Evolutionary conservation across 2,329 filamentous ascomycete genomes (phyloP).

Genomic region (Nakataea oryzae): DNA sequence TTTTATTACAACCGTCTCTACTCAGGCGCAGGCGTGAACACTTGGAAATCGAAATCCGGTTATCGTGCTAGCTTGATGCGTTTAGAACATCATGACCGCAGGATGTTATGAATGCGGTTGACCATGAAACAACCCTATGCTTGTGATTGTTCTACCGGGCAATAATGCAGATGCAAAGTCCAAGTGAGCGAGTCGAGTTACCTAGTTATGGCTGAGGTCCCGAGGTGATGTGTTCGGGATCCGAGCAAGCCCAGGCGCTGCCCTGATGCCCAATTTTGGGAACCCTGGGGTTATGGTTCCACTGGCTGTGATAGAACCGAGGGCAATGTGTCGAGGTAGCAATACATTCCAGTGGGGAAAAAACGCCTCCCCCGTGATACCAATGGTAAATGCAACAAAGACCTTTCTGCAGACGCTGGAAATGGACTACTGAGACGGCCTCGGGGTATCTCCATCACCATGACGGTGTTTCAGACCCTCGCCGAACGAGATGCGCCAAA

Average conservation of each 20-base stretch:
- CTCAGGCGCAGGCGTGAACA: too few species aligned
- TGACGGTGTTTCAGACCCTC: not conserved
- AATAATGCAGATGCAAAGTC: not conserved
- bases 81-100: not conserved
- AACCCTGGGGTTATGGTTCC: not conserved
- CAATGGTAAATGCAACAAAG: not conserved
- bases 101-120: not conserved
- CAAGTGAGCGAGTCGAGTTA: not conserved
- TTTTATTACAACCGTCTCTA: too few species aligned
- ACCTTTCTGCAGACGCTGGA: not conserved
- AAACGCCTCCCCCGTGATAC: not conserved
- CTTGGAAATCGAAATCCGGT: too few species aligned
- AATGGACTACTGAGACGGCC: not conserved
- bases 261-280: not conserved
- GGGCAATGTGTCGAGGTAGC: not conserved
- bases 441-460: not conserved
- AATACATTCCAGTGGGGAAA: not conserved
- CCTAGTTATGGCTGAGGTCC: not conserved
- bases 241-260: not conserved
- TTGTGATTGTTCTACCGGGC: not conserved
- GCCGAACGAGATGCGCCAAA: too few species aligned
- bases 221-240: not conserved
- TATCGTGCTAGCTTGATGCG: not conserved
- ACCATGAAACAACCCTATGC: not conserved
- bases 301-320: not conserved